phyloP scores from a whole-genome alignment of 2,329 filamentous ascomycete species.

The Hymenotorrendiella dingleyae region DNA sequence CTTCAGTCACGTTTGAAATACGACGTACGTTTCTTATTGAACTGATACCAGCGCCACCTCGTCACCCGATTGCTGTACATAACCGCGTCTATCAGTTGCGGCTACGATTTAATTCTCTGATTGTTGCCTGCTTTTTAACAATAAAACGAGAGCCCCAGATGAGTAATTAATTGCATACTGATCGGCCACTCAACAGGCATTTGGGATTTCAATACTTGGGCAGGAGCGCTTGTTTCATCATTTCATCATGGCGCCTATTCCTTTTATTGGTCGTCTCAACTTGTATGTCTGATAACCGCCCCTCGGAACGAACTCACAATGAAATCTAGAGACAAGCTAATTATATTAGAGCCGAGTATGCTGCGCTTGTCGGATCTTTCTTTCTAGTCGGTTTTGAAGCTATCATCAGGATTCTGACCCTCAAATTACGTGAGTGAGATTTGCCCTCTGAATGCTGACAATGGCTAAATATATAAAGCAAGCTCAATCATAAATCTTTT shows the following conservation, averaged over 20 bases:
- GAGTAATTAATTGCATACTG: too few species aligned
- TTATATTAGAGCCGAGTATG: constrained; percentile 66
- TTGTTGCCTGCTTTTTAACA: too few species aligned
- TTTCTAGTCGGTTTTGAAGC: constrained; percentile 76
- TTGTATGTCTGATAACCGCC: constrained; percentile 26
- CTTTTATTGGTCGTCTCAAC: constrained; percentile 37
- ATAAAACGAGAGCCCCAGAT: too few species aligned
- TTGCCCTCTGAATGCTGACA: constrained; percentile 29
- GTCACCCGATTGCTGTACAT: too few species aligned
- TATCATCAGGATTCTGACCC: constrained; percentile 76
- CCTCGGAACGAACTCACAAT: neutral
- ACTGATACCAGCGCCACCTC: too few species aligned
- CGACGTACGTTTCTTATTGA: too few species aligned
- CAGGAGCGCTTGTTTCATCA: neutral
- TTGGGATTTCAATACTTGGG: too few species aligned
- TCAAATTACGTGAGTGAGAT: constrained; percentile 64
- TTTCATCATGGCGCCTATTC: constrained; percentile 32
- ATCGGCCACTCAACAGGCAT: too few species aligned
- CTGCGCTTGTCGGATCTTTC: constrained; percentile 80
- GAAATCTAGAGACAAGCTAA: constrained; percentile 4
- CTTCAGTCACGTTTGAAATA: too few species aligned
- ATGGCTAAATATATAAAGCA: constrained; percentile 43
- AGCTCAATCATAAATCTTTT: constrained; percentile 74
- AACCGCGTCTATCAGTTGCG: too few species aligned
- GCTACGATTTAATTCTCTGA: too few species aligned